Conservation (phyloP, 2,329 filamentous ascomycete genomes). For the Verticillium nubilum region DNA sequence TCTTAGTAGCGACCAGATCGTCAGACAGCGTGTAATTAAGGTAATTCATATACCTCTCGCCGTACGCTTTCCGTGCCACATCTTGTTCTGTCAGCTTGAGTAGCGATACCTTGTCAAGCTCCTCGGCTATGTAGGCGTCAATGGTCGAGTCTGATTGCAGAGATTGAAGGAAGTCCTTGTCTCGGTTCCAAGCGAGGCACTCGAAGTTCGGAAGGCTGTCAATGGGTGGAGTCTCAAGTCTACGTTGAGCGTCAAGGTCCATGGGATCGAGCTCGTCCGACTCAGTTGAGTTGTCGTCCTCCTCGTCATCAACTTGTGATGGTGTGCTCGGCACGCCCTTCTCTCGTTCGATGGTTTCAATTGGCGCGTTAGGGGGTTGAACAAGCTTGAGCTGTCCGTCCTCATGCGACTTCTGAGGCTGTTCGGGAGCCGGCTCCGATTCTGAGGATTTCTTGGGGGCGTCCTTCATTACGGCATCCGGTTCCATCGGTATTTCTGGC, state of each 20-base stretch:
- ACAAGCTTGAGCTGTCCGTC: background rate
- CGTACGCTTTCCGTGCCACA: constrained; percentile 34
- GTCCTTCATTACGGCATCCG: constrained; percentile 16
- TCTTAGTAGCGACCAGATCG: constrained; percentile 49
- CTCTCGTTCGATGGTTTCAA: constrained; percentile 18
- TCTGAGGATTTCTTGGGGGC: background rate
- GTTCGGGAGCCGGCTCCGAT: background rate
- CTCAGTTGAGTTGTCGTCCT: constrained; percentile 49
- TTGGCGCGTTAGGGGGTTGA: constrained; percentile 6
- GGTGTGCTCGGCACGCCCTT: constrained; percentile 35
- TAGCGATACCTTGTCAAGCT: constrained; percentile 35
- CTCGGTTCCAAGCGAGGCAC: constrained; percentile 41
- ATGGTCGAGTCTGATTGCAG: constrained; percentile 33
- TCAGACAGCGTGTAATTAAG: constrained; percentile 50
- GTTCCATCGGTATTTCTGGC: background rate
- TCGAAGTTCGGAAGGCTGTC: constrained; percentile 46
- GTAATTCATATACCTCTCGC: constrained; percentile 43
- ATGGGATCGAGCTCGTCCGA: constrained; percentile 47
- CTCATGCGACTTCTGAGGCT: constrained; percentile 1
- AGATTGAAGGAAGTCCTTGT: constrained; percentile 36
- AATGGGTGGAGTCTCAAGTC: constrained; percentile 48
- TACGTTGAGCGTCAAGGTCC: constrained; percentile 43
- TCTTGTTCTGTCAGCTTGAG: constrained; percentile 32
- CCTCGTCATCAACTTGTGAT: constrained; percentile 38
- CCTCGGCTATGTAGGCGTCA: constrained; percentile 38